Evolutionary conservation across 192 early-diverging fungal genomes (phyloP), one percentile per base, ranked within the genome.

Genomic region (Jimgerdemannia flammicorona): DNA sequence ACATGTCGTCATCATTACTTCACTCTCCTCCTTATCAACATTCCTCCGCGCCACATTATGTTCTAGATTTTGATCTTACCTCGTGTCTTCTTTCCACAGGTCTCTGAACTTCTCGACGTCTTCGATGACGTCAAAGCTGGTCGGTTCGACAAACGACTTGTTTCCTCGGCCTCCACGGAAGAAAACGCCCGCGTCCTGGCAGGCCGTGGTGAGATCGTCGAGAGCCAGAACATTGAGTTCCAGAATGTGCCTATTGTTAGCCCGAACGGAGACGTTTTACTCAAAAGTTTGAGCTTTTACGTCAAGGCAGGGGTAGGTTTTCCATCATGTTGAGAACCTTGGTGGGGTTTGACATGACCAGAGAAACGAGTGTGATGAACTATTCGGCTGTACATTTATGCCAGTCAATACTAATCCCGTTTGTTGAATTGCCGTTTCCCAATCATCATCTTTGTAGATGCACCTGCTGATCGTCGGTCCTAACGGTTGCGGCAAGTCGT

Each of bases 401-500:
- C 29, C 29, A 29, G 29, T 29, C 29, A 29, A 29, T 29, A 29
- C 29, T 14, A 65, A 18, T 65, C 64, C 14, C 19, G 64, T 14
- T 19, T 18, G 19, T 65, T 65, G 64, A 65, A 18, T 65, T 65
- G 14, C 64, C 64, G 1, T 41, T 6, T 68, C 9, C 19, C 88
- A 72, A 84, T 98, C 64, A 90, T 77, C 74, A 95, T 97, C 87
- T 73, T 91, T 95, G 14, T 94, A 95, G 39, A 93, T 91, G 86
- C 94, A 98, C 77, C 80, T 97, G 54, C 85, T 99, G 77, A 95
- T 98, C 78, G 90, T 95, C 42, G 98, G 97, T 2, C 96, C 96
- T 71, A 99, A 98, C 80, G 97, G 98, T 7, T 94, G 93, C 72
- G 97, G 97, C 70, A 97, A 97, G 84, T 92, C 92, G 29, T 95